Conservation (phyloP, 1,284 basidiomycete species). For the Mixia osmundae region DNA sequence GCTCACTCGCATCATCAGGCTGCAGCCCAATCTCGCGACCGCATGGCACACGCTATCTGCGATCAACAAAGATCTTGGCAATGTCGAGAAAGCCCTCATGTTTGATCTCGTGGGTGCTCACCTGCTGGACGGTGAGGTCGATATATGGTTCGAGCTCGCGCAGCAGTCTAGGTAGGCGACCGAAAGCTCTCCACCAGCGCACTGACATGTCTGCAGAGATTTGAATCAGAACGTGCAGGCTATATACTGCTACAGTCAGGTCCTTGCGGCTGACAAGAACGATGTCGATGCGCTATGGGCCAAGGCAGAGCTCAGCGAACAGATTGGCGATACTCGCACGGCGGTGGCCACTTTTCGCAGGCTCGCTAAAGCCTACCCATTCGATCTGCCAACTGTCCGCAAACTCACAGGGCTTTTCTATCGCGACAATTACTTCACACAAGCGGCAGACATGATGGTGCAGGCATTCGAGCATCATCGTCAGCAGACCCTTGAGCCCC, state of each 20-base stretch:
- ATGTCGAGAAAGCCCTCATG: conserved; percentile 49
- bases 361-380: conserved; percentile 50
- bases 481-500: conserved; percentile 3
- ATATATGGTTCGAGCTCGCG: conserved; percentile 69
- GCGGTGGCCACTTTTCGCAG: conserved; percentile 50
- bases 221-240: conserved; percentile 57
- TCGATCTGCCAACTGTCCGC: conserved; percentile 54
- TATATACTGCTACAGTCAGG: conserved; percentile 72
- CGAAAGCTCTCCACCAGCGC: background rate
- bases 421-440: conserved; percentile 37
- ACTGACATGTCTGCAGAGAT: conserved; percentile 29
- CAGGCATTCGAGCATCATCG: conserved; percentile 30
- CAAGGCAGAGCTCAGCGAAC: conserved; percentile 54
- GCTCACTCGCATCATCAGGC: conserved; percentile 77
- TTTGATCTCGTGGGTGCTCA: conserved; percentile 75
- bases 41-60: conserved; percentile 56
- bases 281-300: conserved; percentile 81
- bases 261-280: conserved; percentile 48
- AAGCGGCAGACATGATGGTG: conserved; percentile 41
- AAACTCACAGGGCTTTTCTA: conserved; percentile 58
- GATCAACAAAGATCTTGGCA: conserved; percentile 26
- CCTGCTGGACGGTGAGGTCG: conserved; percentile 36
- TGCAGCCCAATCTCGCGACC: conserved; percentile 58
- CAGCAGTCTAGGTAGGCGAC: conserved; percentile 40
- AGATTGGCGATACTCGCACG: conserved; percentile 42